Evolutionary conservation across 176 grass and related monocot species (phyloP), one percentile per base, ranked within the genome.

Genomic region (Aechmea fasciata): DNA sequence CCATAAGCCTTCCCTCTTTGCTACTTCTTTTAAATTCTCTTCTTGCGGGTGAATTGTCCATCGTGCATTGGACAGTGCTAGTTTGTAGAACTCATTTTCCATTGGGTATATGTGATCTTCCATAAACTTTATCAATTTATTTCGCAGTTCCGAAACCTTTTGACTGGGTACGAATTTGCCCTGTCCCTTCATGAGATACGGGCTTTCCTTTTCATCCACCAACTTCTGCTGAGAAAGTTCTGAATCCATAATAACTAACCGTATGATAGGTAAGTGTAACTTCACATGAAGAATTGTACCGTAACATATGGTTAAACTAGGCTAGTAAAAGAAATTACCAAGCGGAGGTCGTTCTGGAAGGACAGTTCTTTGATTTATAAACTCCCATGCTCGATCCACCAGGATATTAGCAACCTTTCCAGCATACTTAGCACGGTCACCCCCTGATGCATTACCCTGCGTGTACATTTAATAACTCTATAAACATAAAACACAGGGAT

Each of bases 371-470:
- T 50, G 78, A 83, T 73, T 85, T 79, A 92, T 87, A 69, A 85
- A 87, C 66, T 72, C 84, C 82, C 84, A 97, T 9, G 89, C 86
- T 77, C 29, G 66, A 81, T 87, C 94, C 75, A 92, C 84, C 79
- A 92, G 79, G 59, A 1, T 25, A 72, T 87, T 87, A 50, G 69
- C 89, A 74, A 47, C 0, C 65, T 79, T 90, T 57, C 89, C 89
- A 66, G 47, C 10, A 72, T 84, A 70, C 85, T 65, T 87, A 82
- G 94, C 94, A 63, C 89, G 86, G 57, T 97, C 89, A 24, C 94
- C 94, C 72, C 94, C 94, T 50, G 93, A 92, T 74, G 94, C 89
- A 90, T 97, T 97, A 75, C 94, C 94, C 93, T 97, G 80, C 52
- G 55, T 82, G 55, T 50, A 70, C 73, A 65, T 71, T 76, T 52